phyloP scores from a whole-genome alignment of 2,329 filamentous ascomycete genomes.

The Scopulariopsis brevicaulis region DNA sequence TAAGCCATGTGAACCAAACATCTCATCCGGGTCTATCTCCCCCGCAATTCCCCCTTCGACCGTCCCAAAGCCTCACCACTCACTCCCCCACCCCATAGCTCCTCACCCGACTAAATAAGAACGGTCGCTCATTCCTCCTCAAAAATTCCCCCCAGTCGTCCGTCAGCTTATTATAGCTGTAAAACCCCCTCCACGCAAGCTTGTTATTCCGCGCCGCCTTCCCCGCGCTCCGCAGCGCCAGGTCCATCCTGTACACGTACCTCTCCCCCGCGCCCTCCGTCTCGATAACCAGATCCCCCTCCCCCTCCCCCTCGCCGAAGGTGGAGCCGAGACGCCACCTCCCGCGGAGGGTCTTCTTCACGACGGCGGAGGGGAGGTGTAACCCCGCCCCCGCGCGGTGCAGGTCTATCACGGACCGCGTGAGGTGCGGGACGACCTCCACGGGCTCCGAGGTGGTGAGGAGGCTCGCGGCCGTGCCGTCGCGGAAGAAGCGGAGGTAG shows the following conservation, averaged over 20 bases:
- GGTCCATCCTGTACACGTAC: conserved; percentile 77
- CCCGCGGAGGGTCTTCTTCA: conserved; percentile 56
- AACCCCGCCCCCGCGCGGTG: conserved; percentile 21
- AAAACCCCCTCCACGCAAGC: conserved; percentile 78
- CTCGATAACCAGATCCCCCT: conserved; percentile 69
- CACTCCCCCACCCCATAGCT: conserved; percentile 43
- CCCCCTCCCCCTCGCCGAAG: conserved; percentile 20
- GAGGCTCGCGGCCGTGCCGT: conserved; percentile 73
- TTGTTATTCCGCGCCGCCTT: conserved; percentile 65
- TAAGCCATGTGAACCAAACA: too few species aligned
- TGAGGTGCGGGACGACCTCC: conserved; percentile 81
- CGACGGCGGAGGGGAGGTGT: conserved; percentile 32
- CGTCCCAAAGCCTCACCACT: background rate
- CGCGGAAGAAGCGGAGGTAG: conserved; percentile 88
- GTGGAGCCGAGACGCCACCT: conserved; percentile 37
- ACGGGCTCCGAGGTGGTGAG: conserved; percentile 70
- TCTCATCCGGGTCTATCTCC: too few species aligned
- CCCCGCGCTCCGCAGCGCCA: conserved; percentile 56
- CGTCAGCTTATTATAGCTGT: conserved; percentile 79
- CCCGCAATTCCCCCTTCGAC: background rate
- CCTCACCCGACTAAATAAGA: conserved; percentile 55
- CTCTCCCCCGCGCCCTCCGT: conserved; percentile 67
- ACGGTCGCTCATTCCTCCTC: conserved; percentile 51
- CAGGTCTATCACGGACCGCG: conserved; percentile 51
- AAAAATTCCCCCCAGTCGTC: conserved; percentile 83